A percentile compares a stretch with the other conserved stretches of the same genome.
These are phyloP conservation scores for Tetrapyrgos nigripes DNA, from an alignment of 1,284 basidiomycete species.

Conservation along the genomic window DNA sequence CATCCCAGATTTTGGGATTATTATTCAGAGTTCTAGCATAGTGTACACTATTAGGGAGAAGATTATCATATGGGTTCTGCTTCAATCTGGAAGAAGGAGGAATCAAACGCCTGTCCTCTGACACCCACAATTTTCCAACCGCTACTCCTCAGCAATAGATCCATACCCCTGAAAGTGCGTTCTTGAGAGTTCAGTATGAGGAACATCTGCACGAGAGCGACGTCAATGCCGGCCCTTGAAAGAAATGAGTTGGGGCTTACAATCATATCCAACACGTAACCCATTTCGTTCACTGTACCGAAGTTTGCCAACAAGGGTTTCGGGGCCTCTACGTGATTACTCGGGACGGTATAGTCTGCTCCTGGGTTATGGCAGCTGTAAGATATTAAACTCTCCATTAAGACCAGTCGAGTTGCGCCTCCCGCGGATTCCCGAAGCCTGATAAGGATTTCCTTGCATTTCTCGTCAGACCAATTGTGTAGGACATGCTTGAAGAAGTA, in stretches of 20 bases:
- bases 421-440: slow-evolving; percentile 14
- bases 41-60: background rate
- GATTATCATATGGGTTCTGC: background rate
- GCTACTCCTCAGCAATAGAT: slow-evolving; percentile 10
- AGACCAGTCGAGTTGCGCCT: slow-evolving; percentile 8
- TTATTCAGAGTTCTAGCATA: too few relatives aligned
- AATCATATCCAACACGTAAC: slow-evolving; percentile 25
- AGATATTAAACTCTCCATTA: slow-evolving; percentile 20
- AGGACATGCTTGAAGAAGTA: slow-evolving; percentile 21
- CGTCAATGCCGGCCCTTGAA: too few relatives aligned
- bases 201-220: slow-evolving; percentile 18
- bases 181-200: slow-evolving; percentile 25
- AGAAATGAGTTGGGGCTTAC: slow-evolving; percentile 13
- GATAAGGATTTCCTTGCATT: slow-evolving; percentile 14
- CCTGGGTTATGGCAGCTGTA: slow-evolving; percentile 21
- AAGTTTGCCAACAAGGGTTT: slow-evolving; percentile 28
- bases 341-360: slow-evolving; percentile 1
- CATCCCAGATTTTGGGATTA: too few relatives aligned
- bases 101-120: slow-evolving; percentile 18
- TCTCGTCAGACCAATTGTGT: slow-evolving; percentile 22
- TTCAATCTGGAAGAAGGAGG: slow-evolving; percentile 14
- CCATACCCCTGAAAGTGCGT: slow-evolving; percentile 20
- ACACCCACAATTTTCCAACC: slow-evolving; percentile 22
- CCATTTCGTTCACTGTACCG: slow-evolving; percentile 26
- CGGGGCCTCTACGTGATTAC: slow-evolving; percentile 17